A percentile compares a stretch with the other conserved stretches of the same genome.
Conservation (phyloP, 2,329 filamentous ascomycete species). For the Fusarium sulawesiense region DNA sequence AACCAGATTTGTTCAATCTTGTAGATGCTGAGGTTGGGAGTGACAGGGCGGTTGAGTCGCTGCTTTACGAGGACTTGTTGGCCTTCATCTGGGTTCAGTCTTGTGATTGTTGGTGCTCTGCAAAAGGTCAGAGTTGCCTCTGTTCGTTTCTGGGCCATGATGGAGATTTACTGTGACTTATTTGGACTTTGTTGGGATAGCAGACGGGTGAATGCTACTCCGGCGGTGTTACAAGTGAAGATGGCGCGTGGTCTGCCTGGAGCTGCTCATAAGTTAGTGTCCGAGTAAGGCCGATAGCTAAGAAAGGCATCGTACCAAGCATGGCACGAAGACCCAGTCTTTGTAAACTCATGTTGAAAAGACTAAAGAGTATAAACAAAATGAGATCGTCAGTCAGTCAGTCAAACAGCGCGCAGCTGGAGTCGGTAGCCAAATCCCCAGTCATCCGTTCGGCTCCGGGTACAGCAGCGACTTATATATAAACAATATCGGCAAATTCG, state of each 20-base stretch:
- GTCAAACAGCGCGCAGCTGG: neutral
- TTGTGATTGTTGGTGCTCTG: neutral
- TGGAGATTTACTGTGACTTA: neutral
- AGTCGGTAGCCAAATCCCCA: neutral
- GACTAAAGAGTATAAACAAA: rapidly evolving
- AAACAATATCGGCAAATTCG: neutral
- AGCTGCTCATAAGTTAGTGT: neutral
- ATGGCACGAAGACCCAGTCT: neutral
- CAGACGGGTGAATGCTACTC: neutral
- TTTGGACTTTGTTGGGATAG: constrained; percentile 14
- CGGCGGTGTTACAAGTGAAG: neutral
- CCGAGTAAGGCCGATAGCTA: rapidly evolving
- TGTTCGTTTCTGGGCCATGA: too few species aligned
- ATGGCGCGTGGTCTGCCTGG: neutral
- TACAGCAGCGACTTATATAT: neutral
- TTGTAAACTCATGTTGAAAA: neutral
- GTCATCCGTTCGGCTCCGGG: neutral
- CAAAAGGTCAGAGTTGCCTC: neutral
- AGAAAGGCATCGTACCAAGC: neutral
- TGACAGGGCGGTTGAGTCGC: constrained; percentile 20
- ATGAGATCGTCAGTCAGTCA: rapidly evolving
- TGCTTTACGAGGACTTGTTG: constrained; percentile 18
- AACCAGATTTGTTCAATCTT: constrained; percentile 22
- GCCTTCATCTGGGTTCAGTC: neutral
- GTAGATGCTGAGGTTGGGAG: constrained; percentile 25